phyloP scores from a whole-genome alignment of 306 rosid species.

The Vigna nakashimae region DNA sequence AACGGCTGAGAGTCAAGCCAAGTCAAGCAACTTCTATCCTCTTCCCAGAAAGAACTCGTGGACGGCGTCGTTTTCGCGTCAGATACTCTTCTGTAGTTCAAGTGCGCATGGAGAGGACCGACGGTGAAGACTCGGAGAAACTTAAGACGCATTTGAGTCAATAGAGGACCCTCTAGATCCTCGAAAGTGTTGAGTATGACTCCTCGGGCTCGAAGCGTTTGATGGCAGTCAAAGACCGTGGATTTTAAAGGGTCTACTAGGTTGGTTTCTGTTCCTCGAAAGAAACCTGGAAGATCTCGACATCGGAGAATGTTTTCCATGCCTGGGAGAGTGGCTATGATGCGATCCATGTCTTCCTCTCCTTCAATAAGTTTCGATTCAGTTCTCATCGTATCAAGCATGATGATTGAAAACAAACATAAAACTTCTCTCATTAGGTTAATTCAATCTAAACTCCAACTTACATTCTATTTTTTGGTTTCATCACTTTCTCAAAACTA shows the following conservation, averaged over 20 bases:
- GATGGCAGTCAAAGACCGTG: background rate
- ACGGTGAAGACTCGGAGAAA: background rate
- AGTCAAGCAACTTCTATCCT: background rate
- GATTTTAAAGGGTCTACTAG: background rate
- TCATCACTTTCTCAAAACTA: too few species aligned
- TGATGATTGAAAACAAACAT: too few species aligned
- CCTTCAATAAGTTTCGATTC: background rate
- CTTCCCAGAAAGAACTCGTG: background rate
- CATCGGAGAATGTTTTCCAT: constrained; percentile 15
- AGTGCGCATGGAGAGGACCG: constrained; percentile 1
- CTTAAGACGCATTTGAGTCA: background rate
- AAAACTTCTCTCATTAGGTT: too few species aligned
- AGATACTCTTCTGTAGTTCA: background rate
- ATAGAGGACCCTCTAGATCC: background rate
- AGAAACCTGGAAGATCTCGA: constrained; percentile 4
- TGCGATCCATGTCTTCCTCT: constrained; percentile 13
- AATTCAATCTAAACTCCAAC: too few species aligned
- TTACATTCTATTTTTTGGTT: too few species aligned
- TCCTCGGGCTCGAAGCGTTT: background rate
- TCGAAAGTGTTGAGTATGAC: constrained; percentile 6
- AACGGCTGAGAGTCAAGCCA: constrained; percentile 30
- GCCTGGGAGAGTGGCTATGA: background rate
- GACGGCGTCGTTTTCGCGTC: background rate
- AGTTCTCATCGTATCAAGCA: too few species aligned
- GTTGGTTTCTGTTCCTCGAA: background rate